These are phyloP conservation scores for Aspergillus panamensis DNA, from an alignment of 495 filamentous ascomycete genomes.

Conservation along the genomic window DNA sequence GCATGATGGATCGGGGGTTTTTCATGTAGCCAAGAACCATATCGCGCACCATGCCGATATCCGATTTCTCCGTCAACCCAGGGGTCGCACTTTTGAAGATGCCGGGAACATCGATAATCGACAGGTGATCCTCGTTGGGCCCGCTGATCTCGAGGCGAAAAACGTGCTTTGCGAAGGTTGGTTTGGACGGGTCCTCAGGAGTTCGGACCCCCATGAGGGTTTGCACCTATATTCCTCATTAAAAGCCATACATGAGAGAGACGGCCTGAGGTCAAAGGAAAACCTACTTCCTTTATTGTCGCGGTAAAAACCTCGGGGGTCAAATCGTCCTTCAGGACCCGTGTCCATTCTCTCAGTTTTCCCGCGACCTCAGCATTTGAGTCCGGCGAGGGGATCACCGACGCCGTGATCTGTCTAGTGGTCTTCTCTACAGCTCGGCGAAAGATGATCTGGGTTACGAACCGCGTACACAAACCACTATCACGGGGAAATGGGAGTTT, in stretches of 20 bases:
- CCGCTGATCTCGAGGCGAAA: conserved; percentile 58
- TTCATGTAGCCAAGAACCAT: conserved; percentile 56
- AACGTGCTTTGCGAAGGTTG: conserved; percentile 54
- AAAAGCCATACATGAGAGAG: background rate
- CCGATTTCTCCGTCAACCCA: conserved; percentile 46
- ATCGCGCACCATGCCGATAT: conserved; percentile 47
- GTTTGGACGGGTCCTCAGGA: conserved; percentile 9
- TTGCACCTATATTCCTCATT: conserved; percentile 22
- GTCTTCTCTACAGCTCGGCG: conserved; percentile 26
- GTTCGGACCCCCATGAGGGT: conserved; percentile 30
- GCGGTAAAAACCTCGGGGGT: conserved; percentile 15
- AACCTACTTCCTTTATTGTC: conserved; percentile 29
- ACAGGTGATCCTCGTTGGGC: conserved; percentile 55
- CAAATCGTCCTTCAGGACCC: conserved; percentile 3
- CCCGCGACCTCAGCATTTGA: conserved; percentile 18
- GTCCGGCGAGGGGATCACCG: conserved; percentile 8
- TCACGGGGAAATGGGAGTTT: conserved; percentile 41
- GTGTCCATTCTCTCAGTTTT: conserved; percentile 25
- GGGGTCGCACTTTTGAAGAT: conserved; percentile 55
- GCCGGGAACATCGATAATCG: conserved; percentile 60
- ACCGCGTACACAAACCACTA: conserved; percentile 43
- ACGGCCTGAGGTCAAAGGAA: background rate
- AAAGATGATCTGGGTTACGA: conserved; percentile 49
- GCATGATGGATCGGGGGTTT: conserved; percentile 52
- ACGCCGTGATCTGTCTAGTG: background rate